Percentiles rank a stretch among this genome's conserved stretches.
These are phyloP conservation scores for Suhomyces coccinellae DNA, from an alignment of 1,139 yeast species.

Conservation along the genomic window DNA sequence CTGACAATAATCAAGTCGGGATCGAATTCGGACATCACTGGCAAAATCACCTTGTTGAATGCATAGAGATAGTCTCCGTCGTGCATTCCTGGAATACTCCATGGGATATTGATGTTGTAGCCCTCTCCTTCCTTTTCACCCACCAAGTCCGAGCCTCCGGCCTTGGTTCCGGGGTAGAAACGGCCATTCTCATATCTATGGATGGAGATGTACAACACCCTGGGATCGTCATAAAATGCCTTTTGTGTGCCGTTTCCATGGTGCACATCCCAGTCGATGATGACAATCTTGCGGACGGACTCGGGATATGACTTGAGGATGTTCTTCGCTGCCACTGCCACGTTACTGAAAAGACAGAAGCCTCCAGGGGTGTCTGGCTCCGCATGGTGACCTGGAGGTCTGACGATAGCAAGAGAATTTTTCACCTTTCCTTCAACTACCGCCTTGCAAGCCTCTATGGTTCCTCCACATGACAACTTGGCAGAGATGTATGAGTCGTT, in stretches of 20 bases:
- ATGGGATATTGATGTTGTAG: slow-evolving; percentile 83
- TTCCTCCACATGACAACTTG: slow-evolving; percentile 92
- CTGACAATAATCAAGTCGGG: slow-evolving; percentile 93
- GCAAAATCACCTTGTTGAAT: slow-evolving; percentile 83
- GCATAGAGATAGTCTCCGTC: slow-evolving; percentile 97
- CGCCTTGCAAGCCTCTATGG: slow-evolving; percentile 94
- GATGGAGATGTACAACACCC: slow-evolving; percentile 85
- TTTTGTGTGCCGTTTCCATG: slow-evolving; percentile 98
- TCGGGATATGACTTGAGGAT: slow-evolving; percentile 84
- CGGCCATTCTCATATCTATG: slow-evolving; percentile 92
- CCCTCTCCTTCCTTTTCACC: slow-evolving; percentile 92
- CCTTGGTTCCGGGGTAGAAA: slow-evolving; percentile 90
- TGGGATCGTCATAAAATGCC: slow-evolving; percentile 83
- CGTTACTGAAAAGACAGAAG: slow-evolving; percentile 92
- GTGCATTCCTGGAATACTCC: slow-evolving; percentile 91
- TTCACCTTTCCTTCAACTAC: slow-evolving; percentile 92
- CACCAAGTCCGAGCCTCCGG: slow-evolving; percentile 73
- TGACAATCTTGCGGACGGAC: slow-evolving; percentile 76
- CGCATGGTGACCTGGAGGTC: slow-evolving; percentile 99
- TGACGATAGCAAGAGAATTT: slow-evolving; percentile 88
- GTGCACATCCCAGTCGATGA: slow-evolving; percentile 97
- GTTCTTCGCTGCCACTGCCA: slow-evolving; percentile 93
- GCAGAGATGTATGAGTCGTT: slow-evolving; percentile 90
- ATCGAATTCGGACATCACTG: slow-evolving; percentile 82
- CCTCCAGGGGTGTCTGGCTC: slow-evolving; percentile 98